These are phyloP conservation scores for Debaryomyces prosopidis DNA, from an alignment of 805 yeast species.

Conservation along the genomic window DNA sequence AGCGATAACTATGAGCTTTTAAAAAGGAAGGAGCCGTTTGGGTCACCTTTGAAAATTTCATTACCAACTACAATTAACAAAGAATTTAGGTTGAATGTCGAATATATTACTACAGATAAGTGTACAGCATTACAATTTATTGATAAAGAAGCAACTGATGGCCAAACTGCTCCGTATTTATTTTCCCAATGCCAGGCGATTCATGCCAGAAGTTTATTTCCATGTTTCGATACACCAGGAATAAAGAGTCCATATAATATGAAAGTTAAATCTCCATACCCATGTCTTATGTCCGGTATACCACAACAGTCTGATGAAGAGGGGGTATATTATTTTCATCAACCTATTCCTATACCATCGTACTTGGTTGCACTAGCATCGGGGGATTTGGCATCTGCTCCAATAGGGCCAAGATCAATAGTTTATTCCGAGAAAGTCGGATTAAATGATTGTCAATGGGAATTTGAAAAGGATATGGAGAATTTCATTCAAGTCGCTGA, in stretches of 20 bases:
- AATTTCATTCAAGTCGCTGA: slow-evolving; percentile 35
- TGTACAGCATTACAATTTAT: slow-evolving; percentile 38
- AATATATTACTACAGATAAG: slow-evolving; percentile 27
- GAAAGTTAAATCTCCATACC: slow-evolving; percentile 25
- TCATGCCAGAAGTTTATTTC: slow-evolving; percentile 37
- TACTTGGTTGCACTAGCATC: slow-evolving; percentile 36
- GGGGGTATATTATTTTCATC: slow-evolving; percentile 24
- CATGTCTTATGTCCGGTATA: slow-evolving; percentile 31
- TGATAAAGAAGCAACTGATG: slow-evolving; percentile 12
- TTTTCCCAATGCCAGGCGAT: slow-evolving; percentile 39
- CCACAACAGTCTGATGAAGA: slow-evolving; percentile 13
- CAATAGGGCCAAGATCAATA: slow-evolving; percentile 35
- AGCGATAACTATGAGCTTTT: slow-evolving; percentile 9
- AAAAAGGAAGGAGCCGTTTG: slow-evolving; percentile 21
- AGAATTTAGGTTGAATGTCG: slow-evolving; percentile 15
- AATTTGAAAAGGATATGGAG: slow-evolving; percentile 37
- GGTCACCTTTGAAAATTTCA: slow-evolving; percentile 23
- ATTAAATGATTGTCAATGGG: slow-evolving; percentile 32
- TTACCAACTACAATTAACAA: slow-evolving; percentile 5
- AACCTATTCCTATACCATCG: slow-evolving; percentile 37
- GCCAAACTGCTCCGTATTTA: slow-evolving; percentile 33
- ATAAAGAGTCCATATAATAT: slow-evolving; percentile 28
- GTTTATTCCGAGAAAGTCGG: slow-evolving; percentile 29
- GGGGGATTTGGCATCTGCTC: slow-evolving; percentile 28
- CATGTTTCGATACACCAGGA: slow-evolving; percentile 39